A percentile compares a stretch with the other conserved stretches of the same genome.
Conservation (phyloP, 2,329 filamentous ascomycete species). For the Beauveria medogensis region DNA sequence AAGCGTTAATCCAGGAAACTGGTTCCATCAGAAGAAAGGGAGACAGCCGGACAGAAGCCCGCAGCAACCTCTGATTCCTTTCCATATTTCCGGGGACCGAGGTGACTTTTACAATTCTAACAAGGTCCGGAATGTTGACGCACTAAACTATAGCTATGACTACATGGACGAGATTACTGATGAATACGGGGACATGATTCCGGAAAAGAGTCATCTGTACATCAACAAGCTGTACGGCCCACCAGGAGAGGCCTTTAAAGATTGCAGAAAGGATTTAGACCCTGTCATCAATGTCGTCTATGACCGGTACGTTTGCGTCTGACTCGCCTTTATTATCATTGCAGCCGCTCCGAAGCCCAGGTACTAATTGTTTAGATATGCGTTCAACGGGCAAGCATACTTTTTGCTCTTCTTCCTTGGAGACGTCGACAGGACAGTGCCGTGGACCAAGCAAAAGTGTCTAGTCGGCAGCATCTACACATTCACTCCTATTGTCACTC, state of each 20-base stretch:
- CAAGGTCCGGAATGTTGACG: neutral
- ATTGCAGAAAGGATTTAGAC: neutral
- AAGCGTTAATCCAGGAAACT: neutral
- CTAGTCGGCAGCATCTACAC: neutral
- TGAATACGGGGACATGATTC: neutral
- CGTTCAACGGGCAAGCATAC: neutral
- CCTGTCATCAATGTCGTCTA: neutral
- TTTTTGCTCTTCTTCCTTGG: neutral
- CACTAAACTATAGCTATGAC: neutral
- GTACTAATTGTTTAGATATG: neutral
- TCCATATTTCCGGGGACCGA: neutral
- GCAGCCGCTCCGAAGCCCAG: neutral
- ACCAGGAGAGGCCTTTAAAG: neutral
- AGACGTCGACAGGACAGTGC: neutral
- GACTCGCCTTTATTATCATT: neutral
- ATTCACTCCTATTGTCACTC: neutral
- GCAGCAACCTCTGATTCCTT: neutral
- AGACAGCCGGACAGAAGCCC: neutral
- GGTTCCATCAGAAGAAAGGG: neutral
- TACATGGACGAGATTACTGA: neutral
- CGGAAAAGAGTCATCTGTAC: neutral
- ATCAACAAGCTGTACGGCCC: neutral
- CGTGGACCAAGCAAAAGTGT: neutral
- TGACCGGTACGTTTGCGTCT: neutral
- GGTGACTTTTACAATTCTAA: neutral